Base-by-base conservation (phyloP, 208 protist species). In the Wallacemonas sp. region DNA sequence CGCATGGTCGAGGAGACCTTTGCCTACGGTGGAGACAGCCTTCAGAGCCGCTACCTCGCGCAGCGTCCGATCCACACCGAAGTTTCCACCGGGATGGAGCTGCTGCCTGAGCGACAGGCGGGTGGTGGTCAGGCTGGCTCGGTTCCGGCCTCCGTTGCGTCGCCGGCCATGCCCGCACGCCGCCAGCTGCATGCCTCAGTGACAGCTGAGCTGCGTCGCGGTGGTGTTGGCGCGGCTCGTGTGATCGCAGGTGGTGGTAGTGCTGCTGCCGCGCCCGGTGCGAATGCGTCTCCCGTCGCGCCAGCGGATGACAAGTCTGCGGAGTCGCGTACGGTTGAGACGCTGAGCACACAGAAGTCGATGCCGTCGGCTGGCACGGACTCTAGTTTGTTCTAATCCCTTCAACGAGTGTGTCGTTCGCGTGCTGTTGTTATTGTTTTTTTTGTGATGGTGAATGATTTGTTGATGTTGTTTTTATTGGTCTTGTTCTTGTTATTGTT, bases 1-100 rank as follows among this genome's bases (percentile, higher is more conserved):
- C 85, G 90, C 23, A 74, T 92, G 64, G 90, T 96, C 8, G 64
- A 83, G 46, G 90, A 96, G 65, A 90, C 80, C 17, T 96, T 90
- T 52, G 72, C 71, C 16, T 85, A 88, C 72, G 67, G 48, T 4
- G 85, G 80, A n/a, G 83, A 90, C 27, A 75, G 80, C 56, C 61
- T 94, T 26, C 80, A 88, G 67, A 76, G 72, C 30, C 76, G 74
- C 36, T 93, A 82, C 60, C 72, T 96, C 24, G 85, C 87, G 1
- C 81, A 87, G 67, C 74, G 78, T 46, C 87, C 90, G 2, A 16
- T 92, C 6, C 90, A 95, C 62, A 76, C 62, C 30, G 90, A 96
- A 46, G 82, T 96, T 11, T 57, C 71, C 21, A 64, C 67, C 24
- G 81, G 72, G 24, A 64, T 77, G 36, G 38, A 68, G 11, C 48